phyloP scores from a whole-genome alignment of 1,284 basidiomycete species.

The Pseudozyma pruni region DNA sequence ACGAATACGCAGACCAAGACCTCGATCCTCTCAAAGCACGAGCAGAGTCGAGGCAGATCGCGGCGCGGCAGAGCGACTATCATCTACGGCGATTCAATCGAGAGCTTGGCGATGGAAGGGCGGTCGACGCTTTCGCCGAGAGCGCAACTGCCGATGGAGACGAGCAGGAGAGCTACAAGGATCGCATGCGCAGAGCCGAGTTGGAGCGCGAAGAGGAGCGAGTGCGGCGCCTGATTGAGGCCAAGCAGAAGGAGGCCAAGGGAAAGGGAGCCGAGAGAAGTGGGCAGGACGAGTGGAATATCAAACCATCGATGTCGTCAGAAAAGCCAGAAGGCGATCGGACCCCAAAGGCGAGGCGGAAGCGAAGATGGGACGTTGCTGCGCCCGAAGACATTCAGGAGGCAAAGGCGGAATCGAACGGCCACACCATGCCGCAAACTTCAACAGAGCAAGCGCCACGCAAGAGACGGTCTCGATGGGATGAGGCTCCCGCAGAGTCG shows the following conservation, averaged over 20 bases:
- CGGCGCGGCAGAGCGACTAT: conserved; percentile 92
- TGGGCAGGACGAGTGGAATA: conserved; percentile 66
- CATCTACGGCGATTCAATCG: conserved; percentile 84
- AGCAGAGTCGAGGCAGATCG: conserved; percentile 90
- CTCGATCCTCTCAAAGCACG: conserved; percentile 93
- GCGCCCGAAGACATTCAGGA: conserved; percentile 71
- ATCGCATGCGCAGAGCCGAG: conserved; percentile 90
- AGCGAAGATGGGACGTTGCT: conserved; percentile 85
- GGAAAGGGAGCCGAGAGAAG: conserved; percentile 69
- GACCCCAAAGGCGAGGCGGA: conserved; percentile 76
- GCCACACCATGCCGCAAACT: not conserved
- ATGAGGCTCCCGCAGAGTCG: conserved; percentile 75
- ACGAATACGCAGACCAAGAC: conserved; percentile 91
- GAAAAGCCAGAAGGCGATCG: conserved; percentile 67
- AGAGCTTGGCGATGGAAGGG: conserved; percentile 51
- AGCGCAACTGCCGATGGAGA: conserved; percentile 72
- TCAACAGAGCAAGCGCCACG: conserved; percentile 73
- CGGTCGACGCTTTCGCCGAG: conserved; percentile 69
- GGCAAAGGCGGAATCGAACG: conserved; percentile 69
- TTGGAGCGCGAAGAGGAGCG: conserved; percentile 92
- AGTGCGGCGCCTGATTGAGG: conserved; percentile 84
- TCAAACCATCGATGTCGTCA: conserved; percentile 17
- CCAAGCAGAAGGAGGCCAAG: conserved; percentile 79
- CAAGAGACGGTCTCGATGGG: conserved; percentile 93
- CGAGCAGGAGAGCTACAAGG: conserved; percentile 85